Evolutionary conservation across 2,329 filamentous ascomycete genomes (phyloP).

Genomic region (Xylaria multiplex): DNA sequence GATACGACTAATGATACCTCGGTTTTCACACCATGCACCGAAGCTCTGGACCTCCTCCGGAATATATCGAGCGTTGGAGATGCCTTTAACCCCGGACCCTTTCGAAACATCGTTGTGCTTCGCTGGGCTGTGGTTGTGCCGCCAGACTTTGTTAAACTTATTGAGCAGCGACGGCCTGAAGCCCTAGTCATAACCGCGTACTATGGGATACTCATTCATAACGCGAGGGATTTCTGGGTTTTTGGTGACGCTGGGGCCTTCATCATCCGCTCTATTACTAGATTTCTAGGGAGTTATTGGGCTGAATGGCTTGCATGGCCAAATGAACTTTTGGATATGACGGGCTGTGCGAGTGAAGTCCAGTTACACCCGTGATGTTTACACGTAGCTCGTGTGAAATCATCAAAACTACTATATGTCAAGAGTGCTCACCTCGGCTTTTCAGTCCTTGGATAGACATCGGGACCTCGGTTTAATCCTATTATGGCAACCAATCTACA

Average conservation of each 20-base stretch:
- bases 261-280: conserved; percentile 38
- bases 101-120: conserved; percentile 14
- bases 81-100: not conserved
- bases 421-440: too few relatives aligned
- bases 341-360: not conserved
- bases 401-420: not conserved
- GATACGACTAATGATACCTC: not conserved
- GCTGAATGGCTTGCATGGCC: conserved; percentile 45
- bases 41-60: conserved; percentile 15
- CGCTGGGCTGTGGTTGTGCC: conserved; percentile 37
- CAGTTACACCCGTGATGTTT: not conserved
- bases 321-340: conserved; percentile 29
- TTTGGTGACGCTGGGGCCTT: conserved; percentile 43
- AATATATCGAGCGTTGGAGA: not conserved
- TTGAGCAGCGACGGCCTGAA: conserved; percentile 52
- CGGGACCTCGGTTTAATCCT: too few relatives aligned
- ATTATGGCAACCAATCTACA: too few relatives aligned
- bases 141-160: conserved; percentile 47
- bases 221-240: conserved; percentile 48
- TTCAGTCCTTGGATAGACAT: too few relatives aligned
- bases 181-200: conserved; percentile 57
- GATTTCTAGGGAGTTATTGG: conserved; percentile 42
- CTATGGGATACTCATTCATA: conserved; percentile 54
- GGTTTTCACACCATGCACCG: conserved; percentile 11
- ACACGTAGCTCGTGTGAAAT: not conserved